These are phyloP conservation scores for Brachypodium distachyon DNA, from an alignment of 202 grass and related monocot species.

Conservation along the genomic window DNA sequence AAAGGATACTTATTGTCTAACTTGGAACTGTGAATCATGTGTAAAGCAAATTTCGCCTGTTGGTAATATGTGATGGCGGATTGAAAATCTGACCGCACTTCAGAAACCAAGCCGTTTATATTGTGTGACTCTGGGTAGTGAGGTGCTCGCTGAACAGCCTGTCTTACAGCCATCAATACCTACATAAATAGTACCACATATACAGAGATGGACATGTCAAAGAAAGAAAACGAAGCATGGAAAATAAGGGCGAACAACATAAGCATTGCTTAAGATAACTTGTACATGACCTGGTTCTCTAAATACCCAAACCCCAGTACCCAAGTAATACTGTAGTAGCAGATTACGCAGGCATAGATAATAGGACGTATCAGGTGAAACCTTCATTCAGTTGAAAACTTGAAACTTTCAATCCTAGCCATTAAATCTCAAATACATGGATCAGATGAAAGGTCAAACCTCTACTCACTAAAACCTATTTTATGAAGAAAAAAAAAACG, in stretches of 20 bases:
- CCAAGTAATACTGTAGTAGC: not conserved
- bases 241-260: not conserved
- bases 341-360: not conserved
- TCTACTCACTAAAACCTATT: no score
- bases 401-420: no score
- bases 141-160: constrained; percentile 73
- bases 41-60: constrained; percentile 52
- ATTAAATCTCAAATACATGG: no score
- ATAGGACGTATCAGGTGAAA: no score
- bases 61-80: constrained; percentile 65
- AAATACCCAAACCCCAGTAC: not conserved
- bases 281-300: not conserved
- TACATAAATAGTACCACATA: constrained; percentile 28
- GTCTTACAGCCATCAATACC: constrained; percentile 79
- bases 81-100: constrained; percentile 70
- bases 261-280: not conserved
- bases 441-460: no score
- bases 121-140: constrained; percentile 79
- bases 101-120: constrained; percentile 77
- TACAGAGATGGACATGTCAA: constrained; percentile 2
- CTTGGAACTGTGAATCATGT: constrained; percentile 33
- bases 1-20: constrained; percentile 37
- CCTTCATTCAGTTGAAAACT: no score
- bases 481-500: no score
- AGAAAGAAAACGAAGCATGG: not conserved